Evolutionary conservation across 306 rosid genomes (phyloP).

Genomic region (Casuarina cunninghamiana): DNA sequence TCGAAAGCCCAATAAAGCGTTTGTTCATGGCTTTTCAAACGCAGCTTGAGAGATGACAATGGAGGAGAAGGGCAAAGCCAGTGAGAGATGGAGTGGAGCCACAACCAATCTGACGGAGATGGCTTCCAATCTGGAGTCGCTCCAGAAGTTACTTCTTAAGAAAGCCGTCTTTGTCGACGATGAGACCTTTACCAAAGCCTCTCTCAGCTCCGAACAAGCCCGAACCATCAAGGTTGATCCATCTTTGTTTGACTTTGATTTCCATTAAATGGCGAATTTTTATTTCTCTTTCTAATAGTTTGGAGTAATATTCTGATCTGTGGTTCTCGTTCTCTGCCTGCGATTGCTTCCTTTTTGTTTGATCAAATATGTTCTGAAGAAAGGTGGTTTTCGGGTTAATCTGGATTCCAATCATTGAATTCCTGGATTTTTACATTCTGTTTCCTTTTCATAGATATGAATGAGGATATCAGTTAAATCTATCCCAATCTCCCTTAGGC

Average conservation of each 20-base stretch:
- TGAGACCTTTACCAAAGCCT: constrained; percentile 81
- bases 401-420: background rate
- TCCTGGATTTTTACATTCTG: background rate
- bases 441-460: background rate
- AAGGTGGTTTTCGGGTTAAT: background rate
- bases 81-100: constrained; percentile 90
- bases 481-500: background rate
- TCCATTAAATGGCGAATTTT: background rate
- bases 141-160: constrained; percentile 79
- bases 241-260: background rate
- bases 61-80: constrained; percentile 73
- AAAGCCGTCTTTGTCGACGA: constrained; percentile 88
- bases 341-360: constrained; percentile 1
- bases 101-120: constrained; percentile 82
- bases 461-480: background rate
- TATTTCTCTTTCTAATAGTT: too few relatives aligned
- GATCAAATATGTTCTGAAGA: background rate
- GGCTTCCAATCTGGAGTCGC: constrained; percentile 74
- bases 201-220: constrained; percentile 86
- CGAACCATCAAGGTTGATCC: constrained; percentile 70
- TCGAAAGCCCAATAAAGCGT: background rate
- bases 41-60: constrained; percentile 11
- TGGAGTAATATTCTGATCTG: background rate
- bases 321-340: background rate
- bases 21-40: background rate